Conservation (phyloP, 345 rosid genomes). For the Salix koriyanagi region DNA sequence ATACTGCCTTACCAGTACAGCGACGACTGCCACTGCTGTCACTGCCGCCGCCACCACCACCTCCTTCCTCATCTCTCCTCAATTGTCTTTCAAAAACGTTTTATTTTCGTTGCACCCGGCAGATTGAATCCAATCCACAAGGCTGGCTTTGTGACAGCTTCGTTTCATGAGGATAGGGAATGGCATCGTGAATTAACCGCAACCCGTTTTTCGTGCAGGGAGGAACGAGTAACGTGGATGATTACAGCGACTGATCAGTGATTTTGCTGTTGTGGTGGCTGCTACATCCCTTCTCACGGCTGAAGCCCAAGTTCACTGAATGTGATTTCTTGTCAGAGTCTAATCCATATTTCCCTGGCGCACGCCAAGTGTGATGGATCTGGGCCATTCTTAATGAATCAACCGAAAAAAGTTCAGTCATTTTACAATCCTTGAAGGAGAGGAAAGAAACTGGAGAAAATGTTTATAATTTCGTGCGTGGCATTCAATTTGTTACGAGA, state of each 20-base stretch:
- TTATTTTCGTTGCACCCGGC: background rate
- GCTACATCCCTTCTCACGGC: background rate
- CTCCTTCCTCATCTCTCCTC: slow-evolving; percentile 19
- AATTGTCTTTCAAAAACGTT: background rate
- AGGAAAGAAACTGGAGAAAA: too few relatives aligned
- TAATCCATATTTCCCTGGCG: too few relatives aligned
- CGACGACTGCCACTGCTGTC: slow-evolving; percentile 24
- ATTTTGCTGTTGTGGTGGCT: too few relatives aligned
- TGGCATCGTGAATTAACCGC: background rate
- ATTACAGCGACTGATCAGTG: too few relatives aligned
- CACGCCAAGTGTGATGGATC: too few relatives aligned
- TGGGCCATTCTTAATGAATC: too few relatives aligned
- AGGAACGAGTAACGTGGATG: slow-evolving; percentile 10
- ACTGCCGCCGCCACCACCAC: slow-evolving; percentile 21
- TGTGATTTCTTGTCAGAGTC: background rate
- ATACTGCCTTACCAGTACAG: slow-evolving; percentile 24
- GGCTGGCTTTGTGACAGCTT: too few relatives aligned
- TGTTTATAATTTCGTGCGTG: too few relatives aligned
- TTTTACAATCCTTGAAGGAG: too few relatives aligned
- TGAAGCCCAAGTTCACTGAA: background rate
- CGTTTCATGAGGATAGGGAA: background rate
- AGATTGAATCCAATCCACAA: too few relatives aligned
- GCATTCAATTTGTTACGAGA: too few relatives aligned
- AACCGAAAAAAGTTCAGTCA: too few relatives aligned
- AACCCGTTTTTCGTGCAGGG: slow-evolving; percentile 4